phyloP scores from a whole-genome alignment of 1,284 basidiomycete genomes.

The Trametes sp. region DNA sequence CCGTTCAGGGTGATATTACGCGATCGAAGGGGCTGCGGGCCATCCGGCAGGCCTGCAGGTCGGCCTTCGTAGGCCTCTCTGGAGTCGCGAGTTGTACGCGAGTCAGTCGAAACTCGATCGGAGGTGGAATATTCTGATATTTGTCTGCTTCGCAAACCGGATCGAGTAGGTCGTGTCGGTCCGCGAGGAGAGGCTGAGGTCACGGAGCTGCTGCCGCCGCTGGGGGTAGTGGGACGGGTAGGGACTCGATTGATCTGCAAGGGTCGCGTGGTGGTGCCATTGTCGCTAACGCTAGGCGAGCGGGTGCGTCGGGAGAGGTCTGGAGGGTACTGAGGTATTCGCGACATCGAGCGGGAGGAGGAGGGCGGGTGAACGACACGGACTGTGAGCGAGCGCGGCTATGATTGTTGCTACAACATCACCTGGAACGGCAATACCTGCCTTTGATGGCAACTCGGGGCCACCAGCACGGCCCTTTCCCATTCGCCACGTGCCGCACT shows the following conservation, averaged over 20 bases:
- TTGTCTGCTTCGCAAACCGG: slow-evolving; percentile 43
- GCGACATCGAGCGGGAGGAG: slow-evolving; percentile 54
- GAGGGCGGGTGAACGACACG: not conserved
- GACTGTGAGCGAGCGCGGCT: slow-evolving; percentile 1
- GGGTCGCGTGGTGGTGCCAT: slow-evolving; percentile 50
- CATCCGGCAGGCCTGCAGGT: slow-evolving; percentile 31
- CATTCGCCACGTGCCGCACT: slow-evolving; percentile 8
- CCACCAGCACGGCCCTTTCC: not conserved
- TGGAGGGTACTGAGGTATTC: slow-evolving; percentile 54
- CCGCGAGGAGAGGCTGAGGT: slow-evolving; percentile 38
- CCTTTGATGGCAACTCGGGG: slow-evolving; percentile 23
- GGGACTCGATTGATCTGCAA: slow-evolving; percentile 56
- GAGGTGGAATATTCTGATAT: slow-evolving; percentile 42
- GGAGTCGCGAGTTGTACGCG: slow-evolving; percentile 36
- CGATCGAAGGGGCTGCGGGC: slow-evolving; percentile 26
- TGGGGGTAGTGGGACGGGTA: slow-evolving; percentile 44
- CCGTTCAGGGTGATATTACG: slow-evolving; percentile 35
- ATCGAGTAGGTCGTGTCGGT: slow-evolving; percentile 45
- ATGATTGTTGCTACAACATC: slow-evolving; percentile 27
- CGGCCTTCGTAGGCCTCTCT: slow-evolving; percentile 39
- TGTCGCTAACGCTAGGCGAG: slow-evolving; percentile 34
- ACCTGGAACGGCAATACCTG: slow-evolving; percentile 19
- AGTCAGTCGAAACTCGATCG: slow-evolving; percentile 40
- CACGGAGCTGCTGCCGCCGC: slow-evolving; percentile 34
- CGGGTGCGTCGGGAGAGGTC: slow-evolving; percentile 37